These are phyloP conservation scores for Hyaloperonospora arabidopsidis DNA, from an alignment of 352 stramenopile genomes.

Conservation along the genomic window DNA sequence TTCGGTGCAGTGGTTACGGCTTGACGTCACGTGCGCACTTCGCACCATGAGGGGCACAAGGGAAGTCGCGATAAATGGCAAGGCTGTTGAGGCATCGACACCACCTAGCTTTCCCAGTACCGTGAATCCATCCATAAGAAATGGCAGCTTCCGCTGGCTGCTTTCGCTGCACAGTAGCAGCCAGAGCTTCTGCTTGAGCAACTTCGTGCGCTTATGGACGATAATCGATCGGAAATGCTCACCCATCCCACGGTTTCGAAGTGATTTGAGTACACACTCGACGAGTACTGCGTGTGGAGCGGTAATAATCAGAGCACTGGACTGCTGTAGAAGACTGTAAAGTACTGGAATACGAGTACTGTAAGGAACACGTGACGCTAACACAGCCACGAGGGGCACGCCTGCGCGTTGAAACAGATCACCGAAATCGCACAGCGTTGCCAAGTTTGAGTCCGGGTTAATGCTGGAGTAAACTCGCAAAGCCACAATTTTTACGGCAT, in stretches of 20 bases:
- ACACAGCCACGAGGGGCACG: slow-evolving; percentile 25
- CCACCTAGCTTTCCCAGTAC: slow-evolving; percentile 27
- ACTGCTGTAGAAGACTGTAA: slow-evolving; percentile 18
- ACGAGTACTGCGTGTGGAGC: slow-evolving; percentile 29
- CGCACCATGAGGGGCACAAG: slow-evolving; percentile 31
- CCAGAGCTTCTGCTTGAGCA: slow-evolving; percentile 37
- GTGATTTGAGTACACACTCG: slow-evolving; percentile 27
- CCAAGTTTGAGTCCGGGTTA: slow-evolving; percentile 8
- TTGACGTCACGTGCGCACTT: slow-evolving; percentile 10
- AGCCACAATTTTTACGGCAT: slow-evolving; percentile 28
- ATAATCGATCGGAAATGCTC: slow-evolving; percentile 20
- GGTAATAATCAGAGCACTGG: slow-evolving; percentile 1
- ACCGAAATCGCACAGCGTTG: slow-evolving; percentile 18
- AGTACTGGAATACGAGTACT: slow-evolving; percentile 13
- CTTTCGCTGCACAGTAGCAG: slow-evolving; percentile 22
- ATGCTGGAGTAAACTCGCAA: slow-evolving; percentile 20
- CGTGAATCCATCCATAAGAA: slow-evolving; percentile 35
- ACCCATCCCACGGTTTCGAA: slow-evolving; percentile 8
- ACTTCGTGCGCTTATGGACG: slow-evolving; percentile 33
- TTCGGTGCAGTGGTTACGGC: slow-evolving; percentile 4
- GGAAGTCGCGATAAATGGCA: slow-evolving; percentile 14
- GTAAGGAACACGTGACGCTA: slow-evolving; percentile 12
- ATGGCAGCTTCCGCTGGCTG: slow-evolving; percentile 8
- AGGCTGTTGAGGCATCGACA: slow-evolving; percentile 18
- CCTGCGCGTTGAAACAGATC: slow-evolving; percentile 19